Evolutionary conservation across 2,329 filamentous ascomycete species (phyloP).

Genomic region (Epichloe coenophiala): DNA sequence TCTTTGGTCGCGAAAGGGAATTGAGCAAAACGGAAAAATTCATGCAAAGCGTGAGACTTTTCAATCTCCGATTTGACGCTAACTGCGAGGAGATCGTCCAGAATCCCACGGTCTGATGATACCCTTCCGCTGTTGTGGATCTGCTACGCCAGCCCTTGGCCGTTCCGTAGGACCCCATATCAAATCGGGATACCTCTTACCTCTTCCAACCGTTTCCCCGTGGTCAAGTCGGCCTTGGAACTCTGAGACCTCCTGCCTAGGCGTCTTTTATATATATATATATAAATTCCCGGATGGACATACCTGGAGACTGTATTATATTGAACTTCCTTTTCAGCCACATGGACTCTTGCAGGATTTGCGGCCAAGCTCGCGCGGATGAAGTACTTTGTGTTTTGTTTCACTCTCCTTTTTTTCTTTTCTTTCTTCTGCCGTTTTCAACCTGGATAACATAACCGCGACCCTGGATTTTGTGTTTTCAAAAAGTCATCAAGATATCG

Average conservation of each 20-base stretch:
- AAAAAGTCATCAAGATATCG: slow-evolving; percentile 1
- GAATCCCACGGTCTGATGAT: slow-evolving; percentile 38
- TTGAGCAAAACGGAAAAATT: slow-evolving; percentile 82
- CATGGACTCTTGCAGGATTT: slow-evolving; percentile 8
- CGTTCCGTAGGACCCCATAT: neutral
- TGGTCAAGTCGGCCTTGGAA: neutral
- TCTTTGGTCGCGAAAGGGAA: slow-evolving; percentile 86
- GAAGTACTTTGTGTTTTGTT: neutral
- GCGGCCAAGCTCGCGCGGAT: neutral
- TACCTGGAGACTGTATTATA: slow-evolving; percentile 4
- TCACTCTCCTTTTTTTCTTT: neutral
- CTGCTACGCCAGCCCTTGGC: neutral
- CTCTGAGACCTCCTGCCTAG: neutral
- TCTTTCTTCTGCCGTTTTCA: neutral
- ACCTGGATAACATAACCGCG: slow-evolving; percentile 2
- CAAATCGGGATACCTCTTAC: neutral
- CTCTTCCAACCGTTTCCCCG: neutral
- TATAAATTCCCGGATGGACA: slow-evolving; percentile 3
- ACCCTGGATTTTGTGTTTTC: slow-evolving; percentile 11
- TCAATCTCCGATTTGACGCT: slow-evolving; percentile 88
- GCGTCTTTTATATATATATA: neutral
- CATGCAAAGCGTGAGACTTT: slow-evolving; percentile 77
- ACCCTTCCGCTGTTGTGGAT: neutral
- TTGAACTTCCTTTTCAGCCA: slow-evolving; percentile 3
- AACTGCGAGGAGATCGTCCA: slow-evolving; percentile 85